These are phyloP conservation scores for Castanopsis chinensis DNA, from an alignment of 306 rosid species.

Conservation along the genomic window DNA sequence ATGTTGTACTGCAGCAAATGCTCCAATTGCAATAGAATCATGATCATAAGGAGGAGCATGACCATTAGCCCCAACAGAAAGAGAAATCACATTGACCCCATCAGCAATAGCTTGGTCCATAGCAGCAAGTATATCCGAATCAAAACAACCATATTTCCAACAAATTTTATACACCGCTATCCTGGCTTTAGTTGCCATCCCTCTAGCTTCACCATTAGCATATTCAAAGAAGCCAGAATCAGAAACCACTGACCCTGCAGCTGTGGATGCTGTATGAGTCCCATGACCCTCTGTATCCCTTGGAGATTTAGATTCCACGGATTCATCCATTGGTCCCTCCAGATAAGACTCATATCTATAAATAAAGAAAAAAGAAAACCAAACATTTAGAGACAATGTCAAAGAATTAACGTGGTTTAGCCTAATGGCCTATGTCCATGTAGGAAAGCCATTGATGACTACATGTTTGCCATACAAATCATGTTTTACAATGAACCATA, in stretches of 20 bases:
- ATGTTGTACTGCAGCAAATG: slow-evolving; percentile 63
- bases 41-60: slow-evolving; percentile 45
- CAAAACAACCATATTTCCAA: slow-evolving; percentile 70
- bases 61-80: slow-evolving; percentile 76
- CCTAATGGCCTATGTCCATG: too few relatives aligned
- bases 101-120: slow-evolving; percentile 86
- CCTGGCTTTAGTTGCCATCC: slow-evolving; percentile 86
- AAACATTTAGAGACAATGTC: too few relatives aligned
- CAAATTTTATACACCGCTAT: slow-evolving; percentile 89
- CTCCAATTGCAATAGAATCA: slow-evolving; percentile 82
- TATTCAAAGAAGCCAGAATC: slow-evolving; percentile 66
- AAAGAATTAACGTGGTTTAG: too few relatives aligned
- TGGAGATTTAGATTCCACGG: slow-evolving; percentile 56
- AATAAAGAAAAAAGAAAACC: too few relatives aligned
- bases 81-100: slow-evolving; percentile 72
- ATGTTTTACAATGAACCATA: too few relatives aligned
- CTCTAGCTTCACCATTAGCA: slow-evolving; percentile 74
- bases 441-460: too few relatives aligned
- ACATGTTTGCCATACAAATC: too few relatives aligned
- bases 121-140: slow-evolving; percentile 90
- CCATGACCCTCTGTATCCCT: slow-evolving; percentile 87
- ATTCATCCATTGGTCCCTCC: slow-evolving; percentile 44
- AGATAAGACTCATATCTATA: slow-evolving; percentile 38
- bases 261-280: slow-evolving; percentile 80
- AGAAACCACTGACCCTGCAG: slow-evolving; percentile 52